Evolutionary conservation across 108 stramenopile genomes (phyloP), one percentile per base, ranked within the genome.

Genomic region (Aurantiochytrium sp.): DNA sequence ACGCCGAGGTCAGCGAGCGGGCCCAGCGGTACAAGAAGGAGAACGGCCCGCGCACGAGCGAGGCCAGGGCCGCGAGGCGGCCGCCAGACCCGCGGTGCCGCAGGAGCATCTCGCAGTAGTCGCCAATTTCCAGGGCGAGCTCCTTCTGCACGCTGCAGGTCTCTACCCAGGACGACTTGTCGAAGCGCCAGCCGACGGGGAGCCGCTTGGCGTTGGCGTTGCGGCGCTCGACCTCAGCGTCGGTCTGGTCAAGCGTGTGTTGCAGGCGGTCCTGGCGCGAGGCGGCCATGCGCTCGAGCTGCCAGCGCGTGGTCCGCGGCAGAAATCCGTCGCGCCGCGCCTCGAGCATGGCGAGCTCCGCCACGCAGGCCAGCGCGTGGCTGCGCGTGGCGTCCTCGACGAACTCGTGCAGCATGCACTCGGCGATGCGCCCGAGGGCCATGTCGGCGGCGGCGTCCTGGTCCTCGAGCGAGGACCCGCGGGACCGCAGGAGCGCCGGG

Each of bases 151-250:
- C 73, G 17, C 10, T 22, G 73, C 73, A 81, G n/a, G 45, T 48
- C 45, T 81, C 73, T 6, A 81, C 73, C 73, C 73, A 81, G 42
- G 73, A 81, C 6, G 39, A 6, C 45, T 81, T 81, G 30, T 81
- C 73, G 45, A 81, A 81, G 45, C 73, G 73, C 73, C 73, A 81
- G 39, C 73, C 73, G 32, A 81, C 73, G 39, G 73, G 73, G 6
- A 81, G n/a, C 10, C 73, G 73, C 73, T 81, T 81, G 12, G 73
- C 73, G 30, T 81, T 81, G n/a, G 73, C 73, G 12, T 41, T 81
- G 3, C 73, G 73, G 6, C 45, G 39, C 12, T 41, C 39, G 0
- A 81, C 45, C 24, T 81, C 73, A 1, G 39, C 10, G 24, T 81
- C 73, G 8, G 73, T 81, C 45, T 81, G 73, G 21, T 81, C 73